These are phyloP conservation scores for Paramecium pentaurelia DNA, from an alignment of 73 alveolate species.

Conservation along the genomic window DNA sequence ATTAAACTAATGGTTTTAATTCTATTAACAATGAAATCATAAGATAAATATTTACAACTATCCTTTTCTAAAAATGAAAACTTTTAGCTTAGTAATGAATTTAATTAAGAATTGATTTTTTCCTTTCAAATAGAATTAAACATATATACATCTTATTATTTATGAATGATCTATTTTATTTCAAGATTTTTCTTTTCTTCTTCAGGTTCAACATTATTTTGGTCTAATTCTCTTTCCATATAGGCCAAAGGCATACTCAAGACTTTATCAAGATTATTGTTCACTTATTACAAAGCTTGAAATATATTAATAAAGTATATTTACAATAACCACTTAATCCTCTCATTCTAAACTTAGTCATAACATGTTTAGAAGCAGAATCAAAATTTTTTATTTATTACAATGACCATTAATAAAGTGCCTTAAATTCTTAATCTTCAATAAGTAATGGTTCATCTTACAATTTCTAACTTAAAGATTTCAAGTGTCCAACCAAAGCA, in stretches of 20 bases:
- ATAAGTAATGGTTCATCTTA: not conserved
- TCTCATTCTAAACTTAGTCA: conserved; percentile 19
- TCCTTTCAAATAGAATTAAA: not conserved
- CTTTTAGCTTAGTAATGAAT: not conserved
- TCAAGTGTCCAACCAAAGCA: not conserved
- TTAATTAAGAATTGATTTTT: not conserved
- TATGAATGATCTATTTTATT: not conserved
- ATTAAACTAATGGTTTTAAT: not conserved
- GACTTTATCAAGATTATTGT: not conserved
- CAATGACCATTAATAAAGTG: not conserved
- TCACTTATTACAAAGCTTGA: not conserved
- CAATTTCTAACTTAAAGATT: not conserved
- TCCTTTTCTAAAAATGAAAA: not conserved
- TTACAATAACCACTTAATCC: conserved; percentile 9
- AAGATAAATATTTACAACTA: not conserved
- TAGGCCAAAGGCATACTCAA: conserved; percentile 3
- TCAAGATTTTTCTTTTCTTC: not conserved
- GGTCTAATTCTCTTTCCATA: conserved; percentile 38
- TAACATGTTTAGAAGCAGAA: not conserved
- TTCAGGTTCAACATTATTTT: not conserved
- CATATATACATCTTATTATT: not conserved
- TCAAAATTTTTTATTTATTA: not conserved
- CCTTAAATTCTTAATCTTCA: not conserved
- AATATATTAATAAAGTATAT: not conserved
- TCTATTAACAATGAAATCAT: not conserved